These are phyloP conservation scores for Paecilomyces sp. DNA, from an alignment of 2,329 filamentous ascomycete species.

Conservation along the genomic window DNA sequence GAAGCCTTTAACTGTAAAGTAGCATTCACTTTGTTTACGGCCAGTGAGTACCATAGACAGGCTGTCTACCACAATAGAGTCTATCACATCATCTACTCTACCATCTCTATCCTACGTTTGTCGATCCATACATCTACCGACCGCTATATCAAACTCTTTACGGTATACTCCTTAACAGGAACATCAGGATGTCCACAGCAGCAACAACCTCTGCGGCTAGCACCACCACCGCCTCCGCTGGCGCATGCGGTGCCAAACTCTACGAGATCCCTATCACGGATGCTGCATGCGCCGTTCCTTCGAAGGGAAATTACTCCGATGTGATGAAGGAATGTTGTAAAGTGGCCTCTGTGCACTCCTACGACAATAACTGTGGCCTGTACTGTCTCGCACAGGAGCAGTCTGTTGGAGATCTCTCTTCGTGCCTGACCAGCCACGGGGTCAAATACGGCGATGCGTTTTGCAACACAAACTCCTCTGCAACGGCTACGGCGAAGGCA, in stretches of 20 bases:
- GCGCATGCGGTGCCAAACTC: slow-evolving; percentile 20
- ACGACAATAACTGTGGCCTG: slow-evolving; percentile 43
- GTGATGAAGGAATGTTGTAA: slow-evolving; percentile 43
- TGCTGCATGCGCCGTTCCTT: slow-evolving; percentile 38
- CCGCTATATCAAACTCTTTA: not conserved
- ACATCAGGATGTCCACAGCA: slow-evolving; percentile 11
- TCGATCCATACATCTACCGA: not conserved
- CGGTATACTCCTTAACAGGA: not conserved
- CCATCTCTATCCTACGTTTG: not conserved
- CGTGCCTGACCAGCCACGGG: slow-evolving; percentile 36
- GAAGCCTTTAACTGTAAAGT: not conserved
- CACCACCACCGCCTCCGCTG: slow-evolving; percentile 12
- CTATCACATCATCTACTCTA: not conserved
- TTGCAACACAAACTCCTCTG: slow-evolving; percentile 34
- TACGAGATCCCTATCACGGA: slow-evolving; percentile 41
- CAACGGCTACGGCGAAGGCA: slow-evolving; percentile 30
- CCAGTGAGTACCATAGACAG: not conserved
- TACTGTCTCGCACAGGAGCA: slow-evolving; percentile 44
- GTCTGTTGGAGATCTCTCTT: slow-evolving; percentile 23
- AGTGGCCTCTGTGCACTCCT: slow-evolving; percentile 36
- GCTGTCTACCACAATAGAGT: not conserved
- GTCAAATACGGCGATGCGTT: slow-evolving; percentile 35
- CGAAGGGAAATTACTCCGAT: slow-evolving; percentile 33
- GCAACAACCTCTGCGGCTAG: slow-evolving; percentile 9
- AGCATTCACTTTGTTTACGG: not conserved